Percentiles rank a stretch among this genome's conserved stretches.
Conservation (phyloP, 2,329 filamentous ascomycete genomes). For the Xylaria sp. region DNA sequence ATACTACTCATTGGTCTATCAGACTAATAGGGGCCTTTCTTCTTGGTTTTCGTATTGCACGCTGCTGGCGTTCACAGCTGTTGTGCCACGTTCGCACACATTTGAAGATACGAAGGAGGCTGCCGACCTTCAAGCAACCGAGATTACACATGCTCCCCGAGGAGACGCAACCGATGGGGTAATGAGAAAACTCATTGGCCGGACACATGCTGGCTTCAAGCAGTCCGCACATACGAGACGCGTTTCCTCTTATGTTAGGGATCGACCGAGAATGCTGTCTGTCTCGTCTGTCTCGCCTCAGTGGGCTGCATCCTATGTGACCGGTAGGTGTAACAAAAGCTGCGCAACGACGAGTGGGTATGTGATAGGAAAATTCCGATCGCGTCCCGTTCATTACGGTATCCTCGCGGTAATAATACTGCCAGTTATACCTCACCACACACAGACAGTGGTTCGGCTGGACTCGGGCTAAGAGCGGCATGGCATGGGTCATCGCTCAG, state of each 20-base stretch:
- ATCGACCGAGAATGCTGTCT: not conserved
- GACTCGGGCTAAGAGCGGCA: not conserved
- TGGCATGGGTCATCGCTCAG: not conserved
- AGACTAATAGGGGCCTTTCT: not conserved
- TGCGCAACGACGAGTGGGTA: too few relatives aligned
- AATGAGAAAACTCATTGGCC: not conserved
- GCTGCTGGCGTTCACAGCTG: not conserved
- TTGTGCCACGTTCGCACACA: not conserved
- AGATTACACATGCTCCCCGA: not conserved
- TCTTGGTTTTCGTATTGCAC: not conserved
- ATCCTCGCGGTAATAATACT: not conserved
- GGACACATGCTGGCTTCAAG: not conserved
- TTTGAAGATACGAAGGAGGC: not conserved
- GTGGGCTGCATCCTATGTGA: too few relatives aligned
- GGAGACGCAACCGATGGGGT: not conserved
- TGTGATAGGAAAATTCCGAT: not conserved
- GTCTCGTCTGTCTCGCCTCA: too few relatives aligned
- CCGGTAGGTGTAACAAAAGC: too few relatives aligned
- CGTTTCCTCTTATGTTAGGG: not conserved
- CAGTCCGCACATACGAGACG: not conserved
- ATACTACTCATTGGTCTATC: not conserved
- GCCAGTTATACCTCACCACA: not conserved
- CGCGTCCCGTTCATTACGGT: not conserved
- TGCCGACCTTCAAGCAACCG: not conserved
- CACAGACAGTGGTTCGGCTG: not conserved